Percentiles rank a stretch among this genome's conserved stretches.
Evolutionary conservation across 345 rosid species (phyloP).

Genomic region (Gossypioides kirkii): DNA sequence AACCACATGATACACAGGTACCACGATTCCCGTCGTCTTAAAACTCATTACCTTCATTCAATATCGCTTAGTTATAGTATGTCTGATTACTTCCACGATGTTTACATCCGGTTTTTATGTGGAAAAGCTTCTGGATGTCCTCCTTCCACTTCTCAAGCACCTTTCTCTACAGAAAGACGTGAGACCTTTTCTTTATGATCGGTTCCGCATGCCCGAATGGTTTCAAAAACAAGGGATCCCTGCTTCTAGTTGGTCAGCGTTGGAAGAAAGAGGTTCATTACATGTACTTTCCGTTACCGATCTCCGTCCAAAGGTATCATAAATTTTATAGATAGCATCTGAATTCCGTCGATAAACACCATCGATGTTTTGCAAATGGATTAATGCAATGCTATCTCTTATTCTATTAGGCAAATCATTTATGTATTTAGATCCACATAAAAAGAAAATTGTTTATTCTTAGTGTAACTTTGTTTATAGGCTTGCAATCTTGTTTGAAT

Average conservation of each 20-base stretch:
- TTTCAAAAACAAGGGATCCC: slow-evolving; percentile 94
- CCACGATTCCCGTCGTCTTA: not conserved
- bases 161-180: slow-evolving; percentile 83
- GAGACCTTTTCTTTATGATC: slow-evolving; percentile 61
- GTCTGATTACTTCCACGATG: slow-evolving; percentile 8
- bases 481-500: not conserved
- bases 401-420: slow-evolving; percentile 19
- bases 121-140: slow-evolving; percentile 77
- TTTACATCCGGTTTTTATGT: slow-evolving; percentile 1
- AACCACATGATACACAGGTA: slow-evolving; percentile 78
- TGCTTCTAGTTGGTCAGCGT: slow-evolving; percentile 40
- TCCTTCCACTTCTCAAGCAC: slow-evolving; percentile 86
- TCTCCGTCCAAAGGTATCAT: slow-evolving; percentile 16
- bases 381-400: slow-evolving; percentile 15
- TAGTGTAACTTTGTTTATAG: slow-evolving; percentile 19
- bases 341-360: slow-evolving; percentile 9
- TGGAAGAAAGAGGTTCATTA: not conserved
- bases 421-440: slow-evolving; percentile 17
- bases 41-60: not conserved
- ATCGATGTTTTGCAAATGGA: not conserved
- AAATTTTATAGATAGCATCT: slow-evolving; percentile 22
- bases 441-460: slow-evolving; percentile 18
- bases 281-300: not conserved
- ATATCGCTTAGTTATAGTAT: not conserved
- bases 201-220: slow-evolving; percentile 95